Evolutionary conservation across 495 filamentous ascomycete species (phyloP).

Genomic region (Penicillium bovifimosum): DNA sequence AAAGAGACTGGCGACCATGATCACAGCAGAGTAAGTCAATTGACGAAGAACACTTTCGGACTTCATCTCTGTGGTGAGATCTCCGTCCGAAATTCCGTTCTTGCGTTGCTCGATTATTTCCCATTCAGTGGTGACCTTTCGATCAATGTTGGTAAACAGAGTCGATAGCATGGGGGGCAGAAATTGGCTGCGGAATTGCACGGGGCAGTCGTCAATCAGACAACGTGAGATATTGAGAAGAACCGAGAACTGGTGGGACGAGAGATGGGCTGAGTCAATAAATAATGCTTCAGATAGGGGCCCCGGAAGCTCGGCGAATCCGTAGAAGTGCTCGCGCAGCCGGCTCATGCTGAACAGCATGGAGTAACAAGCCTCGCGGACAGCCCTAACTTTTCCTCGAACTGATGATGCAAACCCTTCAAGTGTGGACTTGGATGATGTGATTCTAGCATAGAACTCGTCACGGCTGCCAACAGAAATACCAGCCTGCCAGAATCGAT

Average conservation of each 20-base stretch:
- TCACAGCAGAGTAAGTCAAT: constrained; percentile 82
- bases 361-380: constrained; percentile 88
- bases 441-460: constrained; percentile 90
- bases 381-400: constrained; percentile 76
- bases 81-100: constrained; percentile 57
- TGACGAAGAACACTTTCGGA: constrained; percentile 94
- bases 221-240: constrained; percentile 80
- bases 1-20: constrained; percentile 81
- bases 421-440: constrained; percentile 77
- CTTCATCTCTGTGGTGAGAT: constrained; percentile 94
- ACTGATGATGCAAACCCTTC: constrained; percentile 94
- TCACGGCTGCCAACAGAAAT: constrained; percentile 93
- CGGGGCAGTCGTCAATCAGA: constrained; percentile 86
- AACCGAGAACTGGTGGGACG: constrained; percentile 87
- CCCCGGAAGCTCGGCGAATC: constrained; percentile 73
- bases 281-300: constrained; percentile 83
- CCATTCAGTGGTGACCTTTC: constrained; percentile 85
- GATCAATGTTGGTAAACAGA: constrained; percentile 80
- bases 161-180: constrained; percentile 77
- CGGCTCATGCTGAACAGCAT: constrained; percentile 91
- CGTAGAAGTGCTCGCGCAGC: constrained; percentile 83
- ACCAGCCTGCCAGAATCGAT: constrained; percentile 98
- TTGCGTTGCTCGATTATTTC: constrained; percentile 57
- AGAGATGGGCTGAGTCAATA: constrained; percentile 74
- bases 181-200: constrained; percentile 69